Percentiles rank a stretch among this genome's conserved stretches.
These are phyloP conservation scores for Parascedosporium putredinis DNA, from an alignment of 2,329 filamentous ascomycete genomes.

Conservation along the genomic window DNA sequence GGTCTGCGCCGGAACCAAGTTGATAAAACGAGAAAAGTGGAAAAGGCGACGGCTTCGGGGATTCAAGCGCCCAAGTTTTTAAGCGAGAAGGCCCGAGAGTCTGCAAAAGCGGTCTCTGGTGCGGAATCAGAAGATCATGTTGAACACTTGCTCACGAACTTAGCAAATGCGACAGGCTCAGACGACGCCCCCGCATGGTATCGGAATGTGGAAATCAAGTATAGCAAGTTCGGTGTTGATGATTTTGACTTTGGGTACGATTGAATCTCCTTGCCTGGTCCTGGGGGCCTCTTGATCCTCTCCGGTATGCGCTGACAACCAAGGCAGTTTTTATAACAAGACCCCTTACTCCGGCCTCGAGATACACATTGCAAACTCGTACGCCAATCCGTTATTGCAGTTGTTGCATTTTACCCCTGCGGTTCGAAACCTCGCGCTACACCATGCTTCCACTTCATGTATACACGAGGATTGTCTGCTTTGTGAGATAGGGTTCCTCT, in stretches of 20 bases:
- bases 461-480: constrained; percentile 74
- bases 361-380: constrained; percentile 94
- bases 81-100: constrained; percentile 79
- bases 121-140: constrained; percentile 16
- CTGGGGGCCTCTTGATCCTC: neutral
- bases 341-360: constrained; percentile 86
- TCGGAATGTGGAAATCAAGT: constrained; percentile 92
- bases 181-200: constrained; percentile 77
- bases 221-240: constrained; percentile 97
- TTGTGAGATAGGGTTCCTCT: constrained; percentile 89
- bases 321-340: constrained; percentile 72
- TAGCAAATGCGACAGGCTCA: constrained; percentile 36
- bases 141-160: constrained; percentile 1
- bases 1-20: constrained; percentile 71
- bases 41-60: constrained; percentile 47
- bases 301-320: neutral
- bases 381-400: constrained; percentile 85
- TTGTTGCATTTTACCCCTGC: constrained; percentile 84
- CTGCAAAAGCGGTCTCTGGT: constrained; percentile 34
- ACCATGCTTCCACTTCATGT: constrained; percentile 80
- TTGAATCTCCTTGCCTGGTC: too few species aligned
- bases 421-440: constrained; percentile 75
- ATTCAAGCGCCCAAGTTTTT: constrained; percentile 80
- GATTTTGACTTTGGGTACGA: constrained; percentile 89
- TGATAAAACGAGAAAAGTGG: constrained; percentile 59